phyloP scores from a whole-genome alignment of 306 rosid genomes.

The Mucuna pruriens region DNA sequence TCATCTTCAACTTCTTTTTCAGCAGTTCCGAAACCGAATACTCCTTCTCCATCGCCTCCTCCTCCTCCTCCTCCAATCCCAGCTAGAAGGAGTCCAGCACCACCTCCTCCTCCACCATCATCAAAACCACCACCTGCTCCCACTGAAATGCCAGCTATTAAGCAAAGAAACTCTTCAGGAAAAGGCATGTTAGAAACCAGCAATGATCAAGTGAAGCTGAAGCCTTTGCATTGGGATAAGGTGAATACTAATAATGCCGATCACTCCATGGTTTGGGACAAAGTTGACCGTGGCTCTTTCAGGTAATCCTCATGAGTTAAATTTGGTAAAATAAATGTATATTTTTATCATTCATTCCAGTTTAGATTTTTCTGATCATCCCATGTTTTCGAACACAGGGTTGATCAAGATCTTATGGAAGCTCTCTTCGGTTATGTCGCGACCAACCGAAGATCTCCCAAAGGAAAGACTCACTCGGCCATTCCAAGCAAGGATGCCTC shows the following conservation, averaged over 20 bases:
- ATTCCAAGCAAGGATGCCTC: conserved; percentile 28
- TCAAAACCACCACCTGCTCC: conserved; percentile 47
- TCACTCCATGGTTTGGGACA: conserved; percentile 98
- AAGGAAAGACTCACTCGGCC: conserved; percentile 26
- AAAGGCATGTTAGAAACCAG: conserved; percentile 42
- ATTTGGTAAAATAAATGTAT: not conserved
- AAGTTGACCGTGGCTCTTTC: conserved; percentile 75
- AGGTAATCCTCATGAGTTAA: conserved; percentile 52
- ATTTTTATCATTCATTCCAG: not conserved
- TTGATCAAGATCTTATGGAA: conserved; percentile 85
- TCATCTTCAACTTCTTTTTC: conserved; percentile 39
- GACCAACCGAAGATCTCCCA: conserved; percentile 62
- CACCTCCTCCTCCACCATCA: conserved; percentile 56
- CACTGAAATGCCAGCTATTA: conserved; percentile 15
- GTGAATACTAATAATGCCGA: conserved; percentile 70
- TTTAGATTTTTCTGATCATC: not conserved
- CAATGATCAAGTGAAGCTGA: conserved; percentile 65
- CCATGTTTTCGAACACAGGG: conserved; percentile 47
- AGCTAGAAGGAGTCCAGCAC: conserved; percentile 35
- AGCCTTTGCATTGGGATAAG: conserved; percentile 95
- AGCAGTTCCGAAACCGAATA: conserved; percentile 24
- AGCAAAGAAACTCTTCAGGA: conserved; percentile 47
- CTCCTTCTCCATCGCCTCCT: conserved; percentile 25
- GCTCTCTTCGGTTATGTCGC: conserved; percentile 89
- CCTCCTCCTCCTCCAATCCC: conserved; percentile 48